A percentile compares a stretch with the other conserved stretches of the same genome.
Conservation (phyloP, 1,284 basidiomycete genomes). For the Papiliotrema flavescens region DNA sequence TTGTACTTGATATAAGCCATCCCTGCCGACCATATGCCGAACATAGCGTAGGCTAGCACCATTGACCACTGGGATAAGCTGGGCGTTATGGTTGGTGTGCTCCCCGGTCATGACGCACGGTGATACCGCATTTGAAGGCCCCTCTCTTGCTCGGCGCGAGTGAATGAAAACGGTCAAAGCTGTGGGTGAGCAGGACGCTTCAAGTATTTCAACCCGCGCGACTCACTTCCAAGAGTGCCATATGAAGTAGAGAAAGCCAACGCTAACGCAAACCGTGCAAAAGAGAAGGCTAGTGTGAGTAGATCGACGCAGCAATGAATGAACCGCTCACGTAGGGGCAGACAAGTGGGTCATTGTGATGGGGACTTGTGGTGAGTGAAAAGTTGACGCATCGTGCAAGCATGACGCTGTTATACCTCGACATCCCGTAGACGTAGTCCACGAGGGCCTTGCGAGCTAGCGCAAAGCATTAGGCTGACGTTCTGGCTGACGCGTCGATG, state of each 20-base stretch:
- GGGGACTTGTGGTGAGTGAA: too few species aligned
- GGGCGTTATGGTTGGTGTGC: too few species aligned
- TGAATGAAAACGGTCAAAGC: slow-evolving; percentile 8
- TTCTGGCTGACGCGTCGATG: too few species aligned
- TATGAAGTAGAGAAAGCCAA: slow-evolving; percentile 1
- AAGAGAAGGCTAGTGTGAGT: background rate
- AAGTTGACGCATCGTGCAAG: too few species aligned
- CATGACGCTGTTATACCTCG: too few species aligned
- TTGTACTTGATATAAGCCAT: slow-evolving; percentile 11
- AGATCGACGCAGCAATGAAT: background rate
- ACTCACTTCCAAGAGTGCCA: slow-evolving; percentile 7
- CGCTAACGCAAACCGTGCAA: background rate
- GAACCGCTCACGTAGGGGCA: background rate
- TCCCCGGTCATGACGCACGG: slow-evolving; percentile 1
- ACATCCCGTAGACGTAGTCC: too few species aligned
- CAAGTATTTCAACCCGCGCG: background rate
- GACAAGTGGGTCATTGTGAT: slow-evolving; percentile 6
- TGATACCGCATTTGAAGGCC: slow-evolving; percentile 12
- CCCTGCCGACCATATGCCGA: slow-evolving; percentile 3
- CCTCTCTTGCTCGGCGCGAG: slow-evolving; percentile 4
- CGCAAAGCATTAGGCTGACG: too few species aligned
- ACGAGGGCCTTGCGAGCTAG: too few species aligned
- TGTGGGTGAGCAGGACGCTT: background rate
- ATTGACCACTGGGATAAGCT: slow-evolving; percentile 8
- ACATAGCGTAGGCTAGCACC: slow-evolving; percentile 2